phyloP scores from a whole-genome alignment of 225 moss, liverwort and hornwort genomes.

The Neckera pumila region DNA sequence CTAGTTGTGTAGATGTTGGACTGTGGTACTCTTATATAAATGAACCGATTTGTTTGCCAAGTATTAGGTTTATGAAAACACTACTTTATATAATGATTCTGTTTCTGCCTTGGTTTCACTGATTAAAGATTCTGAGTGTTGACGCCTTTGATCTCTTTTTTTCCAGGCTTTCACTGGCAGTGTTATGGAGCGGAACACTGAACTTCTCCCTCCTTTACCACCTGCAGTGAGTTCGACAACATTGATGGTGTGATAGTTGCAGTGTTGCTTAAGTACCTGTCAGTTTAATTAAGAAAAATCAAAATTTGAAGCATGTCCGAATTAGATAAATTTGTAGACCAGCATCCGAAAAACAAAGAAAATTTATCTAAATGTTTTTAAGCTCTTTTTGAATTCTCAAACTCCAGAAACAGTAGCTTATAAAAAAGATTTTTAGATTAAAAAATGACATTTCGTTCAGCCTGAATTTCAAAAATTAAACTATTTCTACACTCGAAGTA shows the following conservation, averaged over 20 bases:
- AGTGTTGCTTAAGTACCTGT: background rate
- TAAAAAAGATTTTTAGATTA: background rate
- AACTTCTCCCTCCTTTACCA: constrained; percentile 3
- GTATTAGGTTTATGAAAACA: background rate
- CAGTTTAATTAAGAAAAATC: background rate
- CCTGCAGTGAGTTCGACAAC: constrained; percentile 18
- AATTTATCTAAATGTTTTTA: background rate
- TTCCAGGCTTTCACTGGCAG: constrained; percentile 47
- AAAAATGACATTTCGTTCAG: background rate
- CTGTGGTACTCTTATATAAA: background rate
- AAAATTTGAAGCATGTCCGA: background rate
- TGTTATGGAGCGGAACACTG: constrained; percentile 44
- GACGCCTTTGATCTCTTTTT: background rate
- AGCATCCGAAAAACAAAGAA: background rate
- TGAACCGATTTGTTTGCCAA: background rate
- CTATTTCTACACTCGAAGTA: background rate
- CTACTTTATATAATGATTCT: background rate
- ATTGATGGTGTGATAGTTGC: background rate
- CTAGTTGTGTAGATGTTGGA: background rate
- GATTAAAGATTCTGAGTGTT: background rate
- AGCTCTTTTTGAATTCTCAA: background rate
- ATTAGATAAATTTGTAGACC: background rate
- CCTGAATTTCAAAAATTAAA: background rate
- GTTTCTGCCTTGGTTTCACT: background rate
- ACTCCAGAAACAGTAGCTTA: background rate